phyloP scores from a whole-genome alignment of 345 rosid genomes.

The Lepidium africanum region DNA sequence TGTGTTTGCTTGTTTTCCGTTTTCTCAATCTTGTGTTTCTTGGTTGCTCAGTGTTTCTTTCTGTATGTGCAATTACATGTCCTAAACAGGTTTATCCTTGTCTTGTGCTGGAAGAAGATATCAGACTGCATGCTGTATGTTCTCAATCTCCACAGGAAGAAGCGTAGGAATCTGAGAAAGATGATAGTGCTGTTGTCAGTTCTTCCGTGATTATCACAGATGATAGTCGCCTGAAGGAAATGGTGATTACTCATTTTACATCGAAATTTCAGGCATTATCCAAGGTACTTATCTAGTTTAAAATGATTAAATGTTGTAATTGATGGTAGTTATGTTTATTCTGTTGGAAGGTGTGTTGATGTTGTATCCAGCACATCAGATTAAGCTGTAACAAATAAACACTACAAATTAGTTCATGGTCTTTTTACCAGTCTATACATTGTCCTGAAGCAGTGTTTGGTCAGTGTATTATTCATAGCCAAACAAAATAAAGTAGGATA shows the following conservation, averaged over 20 bases:
- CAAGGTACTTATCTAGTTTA: slow-evolving; percentile 42
- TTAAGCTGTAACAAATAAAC: background rate
- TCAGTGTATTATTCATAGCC: background rate
- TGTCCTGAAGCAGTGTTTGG: background rate
- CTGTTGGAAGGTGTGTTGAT: background rate
- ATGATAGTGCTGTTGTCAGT: slow-evolving; percentile 44
- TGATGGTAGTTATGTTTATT: background rate
- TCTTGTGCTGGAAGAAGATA: slow-evolving; percentile 55
- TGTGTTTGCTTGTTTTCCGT: background rate
- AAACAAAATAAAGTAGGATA: background rate
- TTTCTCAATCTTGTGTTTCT: background rate
- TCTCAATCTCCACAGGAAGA: slow-evolving; percentile 31
- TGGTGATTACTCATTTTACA: slow-evolving; percentile 45
- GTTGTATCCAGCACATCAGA: background rate
- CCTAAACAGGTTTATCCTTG: slow-evolving; percentile 66
- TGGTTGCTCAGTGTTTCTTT: background rate
- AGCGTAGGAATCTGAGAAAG: slow-evolving; percentile 58
- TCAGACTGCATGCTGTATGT: slow-evolving; percentile 47
- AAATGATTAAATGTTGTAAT: background rate
- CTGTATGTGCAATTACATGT: slow-evolving; percentile 17
- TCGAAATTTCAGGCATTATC: slow-evolving; percentile 45
- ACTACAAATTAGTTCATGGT: background rate
- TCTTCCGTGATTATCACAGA: slow-evolving; percentile 37
- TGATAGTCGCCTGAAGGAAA: slow-evolving; percentile 54
- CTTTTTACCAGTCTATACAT: slow-evolving; percentile 5